Evolutionary conservation across 129 eudicot species (phyloP), one percentile per base, ranked within the genome.

Genomic region (Flaveria robusta): DNA sequence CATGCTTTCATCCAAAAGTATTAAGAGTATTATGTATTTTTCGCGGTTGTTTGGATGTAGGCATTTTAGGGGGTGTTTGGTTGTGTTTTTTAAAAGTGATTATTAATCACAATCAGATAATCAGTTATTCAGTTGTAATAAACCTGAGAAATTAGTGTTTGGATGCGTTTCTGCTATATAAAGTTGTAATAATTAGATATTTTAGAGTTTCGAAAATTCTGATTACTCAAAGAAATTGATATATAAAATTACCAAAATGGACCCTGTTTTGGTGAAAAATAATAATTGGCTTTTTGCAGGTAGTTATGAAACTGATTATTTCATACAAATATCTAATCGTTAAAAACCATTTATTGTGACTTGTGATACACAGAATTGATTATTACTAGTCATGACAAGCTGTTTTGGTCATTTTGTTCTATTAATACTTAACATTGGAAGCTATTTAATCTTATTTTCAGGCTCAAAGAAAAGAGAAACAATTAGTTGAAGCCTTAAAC

Each of bases 391-490:
- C n/a, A n/a, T n/a, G n/a, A n/a, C n/a, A n/a, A n/a, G n/a, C n/a
- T n/a, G n/a, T n/a, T 31, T 31, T 31, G 4, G 5, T 31, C 37
- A 31, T 31, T 31, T 4, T 31, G 37, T 31, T 31, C 37, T 5
- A 31, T 31, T 31, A 31, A 31, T 31, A 31, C 7, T 4, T 11
- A 10, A 3, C 52, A 71, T 60, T 26, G 13, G 24, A 45, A 60
- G 4, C 27, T 26, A 10, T 13, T 74, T 75, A 42, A 65, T 74
- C 34, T 81, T n/a, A 63, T 55, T 69, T 46, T 56, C 70, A 93
- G 98, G 98, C 97, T 71, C 87, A 87, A 34, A 94, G 63, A 56
- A 91, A 94, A 74, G 97, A 94, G 75, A 89, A 82, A 77, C 83
- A 92, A 43, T 66, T 87, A 59, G 47, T 85, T 42, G 97, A 87